Percentiles rank a stretch among this genome's conserved stretches.
These are phyloP conservation scores for Artemisia annua DNA, from an alignment of 129 eudicot species.

Conservation along the genomic window DNA sequence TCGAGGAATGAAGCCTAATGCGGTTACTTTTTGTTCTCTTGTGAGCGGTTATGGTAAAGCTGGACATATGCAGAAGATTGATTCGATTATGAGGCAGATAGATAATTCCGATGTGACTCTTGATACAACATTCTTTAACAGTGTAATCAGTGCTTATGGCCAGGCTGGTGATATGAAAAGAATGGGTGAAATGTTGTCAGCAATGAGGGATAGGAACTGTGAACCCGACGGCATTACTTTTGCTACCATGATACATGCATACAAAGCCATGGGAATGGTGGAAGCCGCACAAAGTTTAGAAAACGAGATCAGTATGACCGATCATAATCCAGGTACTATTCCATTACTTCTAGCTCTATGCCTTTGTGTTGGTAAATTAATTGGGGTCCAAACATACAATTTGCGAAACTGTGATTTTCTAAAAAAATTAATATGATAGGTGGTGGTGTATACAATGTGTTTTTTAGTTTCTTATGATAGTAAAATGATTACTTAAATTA, in stretches of 20 bases:
- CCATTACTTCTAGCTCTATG: neutral
- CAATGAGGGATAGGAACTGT: slow-evolving; percentile 68
- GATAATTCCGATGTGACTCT: slow-evolving; percentile 78
- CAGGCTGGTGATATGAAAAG: slow-evolving; percentile 60
- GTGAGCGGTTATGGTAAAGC: slow-evolving; percentile 76
- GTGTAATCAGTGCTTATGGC: slow-evolving; percentile 69
- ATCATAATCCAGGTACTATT: slow-evolving; percentile 35
- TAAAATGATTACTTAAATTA: no score
- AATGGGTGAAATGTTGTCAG: slow-evolving; percentile 60
- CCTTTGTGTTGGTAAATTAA: neutral
- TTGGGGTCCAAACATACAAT: no score
- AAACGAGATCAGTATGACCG: slow-evolving; percentile 30
- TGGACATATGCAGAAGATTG: slow-evolving; percentile 60
- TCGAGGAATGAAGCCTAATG: slow-evolving; percentile 83
- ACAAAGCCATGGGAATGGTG: slow-evolving; percentile 65
- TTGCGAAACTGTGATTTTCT: no score
- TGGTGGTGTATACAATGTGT: no score
- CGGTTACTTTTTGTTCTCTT: slow-evolving; percentile 79
- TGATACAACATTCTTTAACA: slow-evolving; percentile 81
- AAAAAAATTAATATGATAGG: no score
- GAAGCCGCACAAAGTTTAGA: slow-evolving; percentile 71
- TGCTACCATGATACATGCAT: slow-evolving; percentile 69
- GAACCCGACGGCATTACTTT: slow-evolving; percentile 75
- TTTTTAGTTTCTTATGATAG: no score
- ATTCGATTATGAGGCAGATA: slow-evolving; percentile 78